Evolutionary conservation across 371 early-diverging fungal genomes (phyloP), one percentile per base, ranked within the genome.

Genomic region (Rhizopus stolonifer): DNA sequence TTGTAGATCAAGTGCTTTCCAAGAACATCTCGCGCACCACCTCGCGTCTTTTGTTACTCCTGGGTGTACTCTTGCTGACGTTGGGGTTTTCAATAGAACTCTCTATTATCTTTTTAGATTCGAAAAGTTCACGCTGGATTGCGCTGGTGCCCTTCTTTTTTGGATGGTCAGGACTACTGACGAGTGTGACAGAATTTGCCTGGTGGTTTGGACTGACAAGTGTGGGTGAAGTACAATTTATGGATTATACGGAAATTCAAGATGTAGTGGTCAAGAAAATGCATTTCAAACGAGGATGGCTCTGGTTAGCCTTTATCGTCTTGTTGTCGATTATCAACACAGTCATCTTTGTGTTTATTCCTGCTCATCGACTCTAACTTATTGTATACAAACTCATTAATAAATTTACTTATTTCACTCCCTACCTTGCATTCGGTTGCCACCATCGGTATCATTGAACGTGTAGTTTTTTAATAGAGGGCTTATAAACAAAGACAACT

Each of bases 131-230:
- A 11, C 61, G 77, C 5, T 67, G 70, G 64, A 60, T 74, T 61
- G 58, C 59, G 7, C 18, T 72, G 8, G 19, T 70, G 6, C 70
- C 74, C 4, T 74, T 78, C 45, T 65, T 74, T 52, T 46, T 70
- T 32, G 72, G 74, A 0, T 78, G 72, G 70, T 60, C 72, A 1
- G 43, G 44, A 14, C 29, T 78, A 1, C 17, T 74, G 10, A 54
- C 74, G 2, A 66, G 72, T 48, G 34, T 69, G 4, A 63, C 64
- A 5, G 65, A 74, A 26, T 78, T 78, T 57, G 64, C 72, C n/a
- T 78, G 72, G 69, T 74, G 68, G 69, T 54, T 70, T 36, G 70
- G 70, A n/a, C 55, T 70, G 14, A 51, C 57, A 26, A 60, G 70
- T 13, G 58, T 64, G 52, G 68, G 77, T 43, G 70, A 76, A 51